Percentiles rank a stretch among this genome's conserved stretches.
Conservation (phyloP, 1,139 yeast species). For the Yamadazyma pseudoaaseri region DNA sequence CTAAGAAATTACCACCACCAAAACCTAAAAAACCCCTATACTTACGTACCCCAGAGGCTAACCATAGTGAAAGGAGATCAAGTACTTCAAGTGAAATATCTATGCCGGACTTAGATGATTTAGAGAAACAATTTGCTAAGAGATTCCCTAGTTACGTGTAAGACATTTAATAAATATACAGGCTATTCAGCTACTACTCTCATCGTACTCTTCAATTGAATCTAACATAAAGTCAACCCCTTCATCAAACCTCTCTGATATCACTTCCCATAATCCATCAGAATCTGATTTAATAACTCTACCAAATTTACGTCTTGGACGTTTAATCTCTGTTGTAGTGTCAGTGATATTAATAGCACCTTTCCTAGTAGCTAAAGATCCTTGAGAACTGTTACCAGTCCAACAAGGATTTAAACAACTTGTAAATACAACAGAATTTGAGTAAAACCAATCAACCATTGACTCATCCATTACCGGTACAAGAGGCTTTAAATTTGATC, state of each 20-base stretch:
- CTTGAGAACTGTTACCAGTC: conserved; percentile 38
- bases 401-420: conserved; percentile 75
- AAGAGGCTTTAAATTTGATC: conserved; percentile 66
- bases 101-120: conserved; percentile 54
- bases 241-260: conserved; percentile 82
- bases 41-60: conserved; percentile 38
- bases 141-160: conserved; percentile 56
- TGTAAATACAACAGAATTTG: conserved; percentile 80
- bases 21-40: conserved; percentile 61
- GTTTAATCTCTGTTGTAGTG: conserved; percentile 45
- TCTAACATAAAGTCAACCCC: conserved; percentile 81
- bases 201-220: conserved; percentile 55
- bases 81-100: conserved; percentile 44
- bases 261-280: conserved; percentile 74
- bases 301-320: conserved; percentile 89
- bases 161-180: too few species aligned
- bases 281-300: conserved; percentile 72
- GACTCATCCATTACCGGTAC: conserved; percentile 88
- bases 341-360: conserved; percentile 19
- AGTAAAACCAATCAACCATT: conserved; percentile 87
- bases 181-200: conserved; percentile 22
- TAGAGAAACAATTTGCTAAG: conserved; percentile 52
- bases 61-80: conserved; percentile 22
- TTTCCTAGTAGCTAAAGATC: conserved; percentile 19
- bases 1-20: conserved; percentile 51